A percentile compares a stretch with the other conserved stretches of the same genome.
Conservation (phyloP, 192 early-diverging fungal species). For the Phlyctochytrium planicorne region DNA sequence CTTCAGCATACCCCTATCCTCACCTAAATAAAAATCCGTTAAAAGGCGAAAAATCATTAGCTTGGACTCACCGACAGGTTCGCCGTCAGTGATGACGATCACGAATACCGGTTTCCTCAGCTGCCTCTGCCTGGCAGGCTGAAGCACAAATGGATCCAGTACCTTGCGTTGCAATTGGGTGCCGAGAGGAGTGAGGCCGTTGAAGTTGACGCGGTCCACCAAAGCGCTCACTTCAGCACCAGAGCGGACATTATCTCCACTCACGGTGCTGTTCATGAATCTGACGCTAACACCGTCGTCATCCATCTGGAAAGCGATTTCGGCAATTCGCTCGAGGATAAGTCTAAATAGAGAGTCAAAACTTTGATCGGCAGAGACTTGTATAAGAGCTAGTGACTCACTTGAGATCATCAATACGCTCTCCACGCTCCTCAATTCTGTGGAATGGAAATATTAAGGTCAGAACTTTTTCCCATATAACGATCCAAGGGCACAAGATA, state of each 20-base stretch:
- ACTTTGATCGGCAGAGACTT: neutral
- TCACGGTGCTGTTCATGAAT: slow-evolving; percentile 29
- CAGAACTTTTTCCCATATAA: too few relatives aligned
- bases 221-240: slow-evolving; percentile 14
- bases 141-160: slow-evolving; percentile 23
- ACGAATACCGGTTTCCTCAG: slow-evolving; percentile 28
- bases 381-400: neutral
- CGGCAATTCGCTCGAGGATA: slow-evolving; percentile 23
- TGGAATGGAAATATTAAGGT: neutral
- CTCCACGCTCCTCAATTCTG: slow-evolving; percentile 16
- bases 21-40: too few relatives aligned
- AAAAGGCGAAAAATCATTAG: too few relatives aligned
- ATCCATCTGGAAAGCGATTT: slow-evolving; percentile 28
- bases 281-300: slow-evolving; percentile 31
- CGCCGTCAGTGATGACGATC: slow-evolving; percentile 34
- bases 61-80: slow-evolving; percentile 27
- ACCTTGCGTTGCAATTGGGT: slow-evolving; percentile 31
- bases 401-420: slow-evolving; percentile 32
- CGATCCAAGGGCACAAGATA: too few relatives aligned
- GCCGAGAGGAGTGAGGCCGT: slow-evolving; percentile 33
- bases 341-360: neutral
- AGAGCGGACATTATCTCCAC: slow-evolving; percentile 29
- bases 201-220: slow-evolving; percentile 19
- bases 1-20: slow-evolving; percentile 9
- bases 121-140: neutral